Conservation (phyloP, 1,139 yeast species). For the Chernovozyma aurita region DNA sequence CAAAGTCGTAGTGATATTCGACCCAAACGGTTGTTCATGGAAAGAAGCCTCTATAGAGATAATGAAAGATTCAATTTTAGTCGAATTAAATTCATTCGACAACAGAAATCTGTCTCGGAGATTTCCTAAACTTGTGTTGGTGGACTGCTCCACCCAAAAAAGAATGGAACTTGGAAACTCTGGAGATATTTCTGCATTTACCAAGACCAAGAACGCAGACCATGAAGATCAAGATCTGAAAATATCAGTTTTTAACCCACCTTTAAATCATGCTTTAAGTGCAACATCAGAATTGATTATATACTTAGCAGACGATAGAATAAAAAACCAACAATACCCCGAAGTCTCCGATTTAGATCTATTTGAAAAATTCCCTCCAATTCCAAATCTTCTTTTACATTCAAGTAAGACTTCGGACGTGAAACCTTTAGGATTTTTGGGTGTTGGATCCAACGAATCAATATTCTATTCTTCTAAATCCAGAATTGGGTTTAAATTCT, state of each 20-base stretch:
- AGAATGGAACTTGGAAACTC: background rate
- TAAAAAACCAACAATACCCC: slow-evolving; percentile 6
- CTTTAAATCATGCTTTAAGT: too few species aligned
- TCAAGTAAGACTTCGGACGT: background rate
- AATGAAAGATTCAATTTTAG: slow-evolving; percentile 10
- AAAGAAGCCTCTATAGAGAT: slow-evolving; percentile 9
- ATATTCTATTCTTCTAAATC: slow-evolving; percentile 4
- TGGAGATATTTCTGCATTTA: background rate
- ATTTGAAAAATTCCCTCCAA: slow-evolving; percentile 2
- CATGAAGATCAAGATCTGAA: slow-evolving; percentile 3
- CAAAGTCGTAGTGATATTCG: slow-evolving; percentile 18
- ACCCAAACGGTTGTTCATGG: slow-evolving; percentile 21
- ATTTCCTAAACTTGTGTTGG: background rate
- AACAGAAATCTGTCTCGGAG: background rate
- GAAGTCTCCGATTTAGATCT: background rate
- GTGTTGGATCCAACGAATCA: background rate
- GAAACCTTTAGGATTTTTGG: slow-evolving; percentile 2
- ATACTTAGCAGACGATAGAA: slow-evolving; percentile 16
- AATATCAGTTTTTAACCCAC: slow-evolving; percentile 4
- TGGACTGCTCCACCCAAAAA: background rate
- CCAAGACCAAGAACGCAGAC: too few species aligned
- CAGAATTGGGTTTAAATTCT: slow-evolving; percentile 17
- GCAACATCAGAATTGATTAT: slow-evolving; percentile 14
- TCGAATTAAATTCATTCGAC: slow-evolving; percentile 20
- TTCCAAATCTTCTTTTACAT: slow-evolving; percentile 1